Percentiles rank a stretch among this genome's conserved stretches.
These are phyloP conservation scores for Tephrocybe sp. DNA, from an alignment of 768 basidiomycete species.

Conservation along the genomic window DNA sequence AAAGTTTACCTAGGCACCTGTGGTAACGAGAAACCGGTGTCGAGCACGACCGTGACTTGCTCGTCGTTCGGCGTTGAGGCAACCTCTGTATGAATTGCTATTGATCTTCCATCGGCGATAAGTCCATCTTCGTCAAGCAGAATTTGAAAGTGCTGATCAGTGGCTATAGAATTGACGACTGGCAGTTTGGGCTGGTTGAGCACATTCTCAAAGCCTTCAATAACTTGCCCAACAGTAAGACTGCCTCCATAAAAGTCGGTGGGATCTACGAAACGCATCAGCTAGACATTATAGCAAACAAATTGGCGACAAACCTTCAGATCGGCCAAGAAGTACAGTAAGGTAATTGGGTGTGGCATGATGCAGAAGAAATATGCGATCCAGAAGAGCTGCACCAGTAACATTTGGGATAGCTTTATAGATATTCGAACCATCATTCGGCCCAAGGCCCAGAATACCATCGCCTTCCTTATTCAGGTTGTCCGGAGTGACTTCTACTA, in stretches of 20 bases:
- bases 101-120: slow-evolving; percentile 55
- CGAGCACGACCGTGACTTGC: slow-evolving; percentile 61
- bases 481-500: slow-evolving; percentile 42
- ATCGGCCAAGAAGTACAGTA: slow-evolving; percentile 63
- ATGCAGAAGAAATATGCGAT: slow-evolving; percentile 66
- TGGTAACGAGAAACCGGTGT: slow-evolving; percentile 69
- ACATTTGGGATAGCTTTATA: slow-evolving; percentile 30
- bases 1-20: slow-evolving; percentile 53
- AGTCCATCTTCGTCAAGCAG: slow-evolving; percentile 62
- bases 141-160: slow-evolving; percentile 65
- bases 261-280: slow-evolving; percentile 35
- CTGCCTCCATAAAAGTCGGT: slow-evolving; percentile 53
- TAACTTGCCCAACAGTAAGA: slow-evolving; percentile 60
- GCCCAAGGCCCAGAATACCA: slow-evolving; percentile 53
- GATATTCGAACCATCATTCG: slow-evolving; percentile 54
- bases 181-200: slow-evolving; percentile 49
- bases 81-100: slow-evolving; percentile 47
- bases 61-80: slow-evolving; percentile 36
- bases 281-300: not conserved
- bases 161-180: slow-evolving; percentile 39
- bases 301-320: slow-evolving; percentile 29
- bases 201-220: slow-evolving; percentile 49
- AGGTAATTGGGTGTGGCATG: slow-evolving; percentile 58
- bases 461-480: slow-evolving; percentile 27
- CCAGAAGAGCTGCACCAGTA: slow-evolving; percentile 54